Evolutionary conservation across 805 yeast genomes (phyloP).

Genomic region (Candida jianshihensis): DNA sequence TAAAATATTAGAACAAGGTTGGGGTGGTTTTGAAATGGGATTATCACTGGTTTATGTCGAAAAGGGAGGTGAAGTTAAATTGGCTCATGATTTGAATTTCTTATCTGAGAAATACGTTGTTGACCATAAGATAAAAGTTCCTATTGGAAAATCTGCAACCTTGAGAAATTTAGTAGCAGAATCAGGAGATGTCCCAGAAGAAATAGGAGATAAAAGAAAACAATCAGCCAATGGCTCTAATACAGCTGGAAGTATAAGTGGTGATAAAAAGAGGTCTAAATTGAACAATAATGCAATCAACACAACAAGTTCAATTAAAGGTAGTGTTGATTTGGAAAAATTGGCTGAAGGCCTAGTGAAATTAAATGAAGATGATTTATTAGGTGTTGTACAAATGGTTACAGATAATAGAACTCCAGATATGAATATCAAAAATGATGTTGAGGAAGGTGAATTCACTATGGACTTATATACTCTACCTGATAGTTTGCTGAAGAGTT

Average conservation of each 20-base stretch:
- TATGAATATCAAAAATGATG: conserved; percentile 92
- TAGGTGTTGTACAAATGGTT: conserved; percentile 95
- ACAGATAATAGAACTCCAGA: conserved; percentile 92
- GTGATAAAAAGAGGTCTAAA: conserved; percentile 21
- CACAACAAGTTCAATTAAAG: conserved; percentile 51
- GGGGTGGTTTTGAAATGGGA: conserved; percentile 96
- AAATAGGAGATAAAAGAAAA: conserved; percentile 33
- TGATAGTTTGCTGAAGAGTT: conserved; percentile 79
- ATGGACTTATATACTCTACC: conserved; percentile 94
- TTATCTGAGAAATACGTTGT: conserved; percentile 65
- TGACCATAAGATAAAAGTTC: conserved; percentile 73
- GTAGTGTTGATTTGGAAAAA: conserved; percentile 79
- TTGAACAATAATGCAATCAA: conserved; percentile 11
- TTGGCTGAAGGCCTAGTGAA: conserved; percentile 86
- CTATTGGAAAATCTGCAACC: conserved; percentile 61
- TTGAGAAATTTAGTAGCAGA: conserved; percentile 69
- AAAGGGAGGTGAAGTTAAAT: conserved; percentile 79
- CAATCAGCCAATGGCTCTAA: conserved; percentile 14
- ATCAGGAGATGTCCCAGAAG: conserved; percentile 70
- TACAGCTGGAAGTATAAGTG: conserved; percentile 20
- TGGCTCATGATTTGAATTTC: conserved; percentile 88
- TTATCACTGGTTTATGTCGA: conserved; percentile 73
- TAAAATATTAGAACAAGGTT: conserved; percentile 84
- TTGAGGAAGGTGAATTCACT: conserved; percentile 94
- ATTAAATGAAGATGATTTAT: conserved; percentile 83